phyloP scores from a whole-genome alignment of 768 basidiomycete genomes.

The Leccinum pellstonianum region DNA sequence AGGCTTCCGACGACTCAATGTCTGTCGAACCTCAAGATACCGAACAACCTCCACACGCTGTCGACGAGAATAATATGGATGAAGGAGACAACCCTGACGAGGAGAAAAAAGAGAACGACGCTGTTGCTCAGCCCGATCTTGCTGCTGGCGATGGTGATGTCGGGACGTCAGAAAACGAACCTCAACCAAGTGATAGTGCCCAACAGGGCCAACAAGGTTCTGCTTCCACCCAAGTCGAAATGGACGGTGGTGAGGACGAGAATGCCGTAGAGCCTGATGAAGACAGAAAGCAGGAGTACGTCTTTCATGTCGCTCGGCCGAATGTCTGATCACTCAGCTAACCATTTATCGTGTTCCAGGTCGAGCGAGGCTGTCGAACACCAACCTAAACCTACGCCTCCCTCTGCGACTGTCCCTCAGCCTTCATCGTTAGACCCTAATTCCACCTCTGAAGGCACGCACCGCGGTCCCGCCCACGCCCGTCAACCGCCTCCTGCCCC shows the following conservation, averaged over 20 bases:
- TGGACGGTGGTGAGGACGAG: slow-evolving; percentile 18
- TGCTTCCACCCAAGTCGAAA: slow-evolving; percentile 15
- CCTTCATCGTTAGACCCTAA: slow-evolving; percentile 27
- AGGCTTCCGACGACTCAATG: slow-evolving; percentile 20
- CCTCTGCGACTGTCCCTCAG: slow-evolving; percentile 7
- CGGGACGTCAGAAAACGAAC: slow-evolving; percentile 16
- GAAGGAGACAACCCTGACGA: slow-evolving; percentile 32
- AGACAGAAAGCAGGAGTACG: slow-evolving; percentile 14
- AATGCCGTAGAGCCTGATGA: slow-evolving; percentile 27
- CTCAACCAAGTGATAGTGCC: slow-evolving; percentile 18
- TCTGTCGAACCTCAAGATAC: slow-evolving; percentile 25
- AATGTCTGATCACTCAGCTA: not conserved
- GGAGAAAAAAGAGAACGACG: slow-evolving; percentile 24
- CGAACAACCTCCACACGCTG: slow-evolving; percentile 18
- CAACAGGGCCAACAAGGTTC: slow-evolving; percentile 24
- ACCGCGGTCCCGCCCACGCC: slow-evolving; percentile 44
- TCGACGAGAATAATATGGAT: slow-evolving; percentile 17
- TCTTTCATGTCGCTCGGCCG: not conserved
- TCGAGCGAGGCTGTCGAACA: slow-evolving; percentile 11
- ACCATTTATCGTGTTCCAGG: slow-evolving; percentile 7
- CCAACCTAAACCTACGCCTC: slow-evolving; percentile 3
- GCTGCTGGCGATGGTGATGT: slow-evolving; percentile 25
- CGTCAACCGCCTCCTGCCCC: slow-evolving; percentile 38
- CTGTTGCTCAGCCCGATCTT: slow-evolving; percentile 39
- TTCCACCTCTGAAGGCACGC: slow-evolving; percentile 41